Percentiles rank a stretch among this genome's conserved stretches.
These are phyloP conservation scores for Leishmania martiniquensis DNA, from an alignment of 208 protist genomes.

Conservation along the genomic window DNA sequence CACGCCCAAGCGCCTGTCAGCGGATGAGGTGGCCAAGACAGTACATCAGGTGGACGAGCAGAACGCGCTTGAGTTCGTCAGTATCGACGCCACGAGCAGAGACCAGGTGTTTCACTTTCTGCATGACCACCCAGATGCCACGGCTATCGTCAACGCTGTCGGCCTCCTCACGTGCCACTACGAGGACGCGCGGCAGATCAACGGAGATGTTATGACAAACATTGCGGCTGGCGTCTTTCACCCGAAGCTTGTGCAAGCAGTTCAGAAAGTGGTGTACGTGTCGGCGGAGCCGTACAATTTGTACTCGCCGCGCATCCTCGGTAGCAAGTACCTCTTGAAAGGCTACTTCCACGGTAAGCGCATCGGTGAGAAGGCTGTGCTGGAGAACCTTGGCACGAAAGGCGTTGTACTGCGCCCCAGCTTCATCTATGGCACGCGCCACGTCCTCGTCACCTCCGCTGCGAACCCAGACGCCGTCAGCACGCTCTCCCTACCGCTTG, in stretches of 20 bases:
- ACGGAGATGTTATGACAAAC: conserved; percentile 82
- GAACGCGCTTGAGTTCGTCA: conserved; percentile 68
- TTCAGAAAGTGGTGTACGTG: conserved; percentile 73
- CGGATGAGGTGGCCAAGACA: conserved; percentile 24
- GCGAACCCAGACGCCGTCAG: conserved; percentile 30
- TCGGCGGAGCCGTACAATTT: conserved; percentile 67
- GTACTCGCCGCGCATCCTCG: conserved; percentile 41
- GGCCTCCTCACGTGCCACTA: conserved; percentile 71
- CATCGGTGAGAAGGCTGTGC: conserved; percentile 68
- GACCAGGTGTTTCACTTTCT: conserved; percentile 76
- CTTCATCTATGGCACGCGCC: conserved; percentile 85
- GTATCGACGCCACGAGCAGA: conserved; percentile 64
- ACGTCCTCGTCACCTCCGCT: conserved; percentile 30
- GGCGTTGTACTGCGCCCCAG: conserved; percentile 74
- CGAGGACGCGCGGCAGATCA: conserved; percentile 59
- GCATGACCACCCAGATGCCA: conserved; percentile 78
- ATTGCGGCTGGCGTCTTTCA: conserved; percentile 73
- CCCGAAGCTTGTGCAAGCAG: conserved; percentile 37
- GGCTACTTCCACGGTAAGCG: conserved; percentile 88
- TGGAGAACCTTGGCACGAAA: conserved; percentile 57
- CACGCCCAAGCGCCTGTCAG: conserved; percentile 4
- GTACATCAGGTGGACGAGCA: conserved; percentile 25
- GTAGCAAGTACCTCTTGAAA: conserved; percentile 54
- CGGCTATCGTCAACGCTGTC: conserved; percentile 71
- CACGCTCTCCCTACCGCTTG: conserved; percentile 63